Base-by-base conservation (phyloP, 2,329 filamentous ascomycete species). In the Nannizziopsis barbatae region DNA sequence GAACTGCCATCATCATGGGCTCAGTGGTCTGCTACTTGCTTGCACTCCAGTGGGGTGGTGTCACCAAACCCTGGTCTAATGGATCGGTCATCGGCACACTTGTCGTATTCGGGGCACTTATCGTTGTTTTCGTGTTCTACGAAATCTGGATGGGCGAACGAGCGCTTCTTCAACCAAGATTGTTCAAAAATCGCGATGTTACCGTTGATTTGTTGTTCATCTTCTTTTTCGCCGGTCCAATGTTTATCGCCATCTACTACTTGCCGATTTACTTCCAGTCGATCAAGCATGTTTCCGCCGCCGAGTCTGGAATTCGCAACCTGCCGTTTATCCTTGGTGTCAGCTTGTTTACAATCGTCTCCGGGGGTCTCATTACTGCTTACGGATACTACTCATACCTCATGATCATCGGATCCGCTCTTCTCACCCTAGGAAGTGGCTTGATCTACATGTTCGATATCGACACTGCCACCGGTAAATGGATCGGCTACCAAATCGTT, bases 231-330 rank as follows among this genome's bases (percentile, higher is more conserved):
- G 48, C 40, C 5, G 50, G 50, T 2, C 45, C 51, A 11, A 27
- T 47, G 54, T 43, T 51, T 40, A 12, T 54, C 39, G 11, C 52
- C 38, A 22, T 54, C 44, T 50, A 58, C 20, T 62, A 60, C 48
- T 44, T 63, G 12, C 59, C 61, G 8, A 59, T 62, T 39, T 63
- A 67, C 52, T 71, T 72, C 58, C 70, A 73, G 56, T 64, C 67
- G 37, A 65, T 66, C 49, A 68, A 69, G 54, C 58, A 62, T 15
- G 65, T 63, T 3, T 60, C 60, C 1, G 65, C 70, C 12, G 61
- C 66, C 22, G 55, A 60, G 12, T 64, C 63, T 15, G 65, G 63
- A 11, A 57, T 61, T 48, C 51, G 60, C 54, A 56, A 58, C 42
- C 14, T 65, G 1, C 69, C 68, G 2, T 61, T 69, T 45, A 62